phyloP scores from a whole-genome alignment of 1,284 basidiomycete species.

The Amylostereum areolatum region DNA sequence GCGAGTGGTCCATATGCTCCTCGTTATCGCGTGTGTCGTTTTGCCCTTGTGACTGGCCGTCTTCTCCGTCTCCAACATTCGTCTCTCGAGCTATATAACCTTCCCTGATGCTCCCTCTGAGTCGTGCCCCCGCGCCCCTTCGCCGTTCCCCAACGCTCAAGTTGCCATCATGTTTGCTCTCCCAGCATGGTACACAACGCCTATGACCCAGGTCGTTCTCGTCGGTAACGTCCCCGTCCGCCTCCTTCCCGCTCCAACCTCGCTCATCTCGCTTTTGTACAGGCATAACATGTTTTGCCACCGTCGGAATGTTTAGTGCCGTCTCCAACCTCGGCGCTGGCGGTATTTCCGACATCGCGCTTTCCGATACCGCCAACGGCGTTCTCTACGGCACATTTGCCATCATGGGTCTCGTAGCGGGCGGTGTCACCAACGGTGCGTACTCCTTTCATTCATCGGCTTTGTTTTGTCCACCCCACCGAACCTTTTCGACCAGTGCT shows the following conservation, averaged over 20 bases:
- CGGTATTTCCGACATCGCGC: conserved; percentile 34
- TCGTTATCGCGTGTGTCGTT: too few relatives aligned
- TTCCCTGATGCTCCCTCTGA: too few relatives aligned
- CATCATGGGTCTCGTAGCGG: conserved; percentile 40
- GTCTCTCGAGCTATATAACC: too few relatives aligned
- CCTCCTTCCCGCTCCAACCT: background rate
- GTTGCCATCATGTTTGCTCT: too few relatives aligned
- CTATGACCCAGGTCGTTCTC: conserved; percentile 1
- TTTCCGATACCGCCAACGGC: conserved; percentile 36
- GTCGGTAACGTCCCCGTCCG: background rate
- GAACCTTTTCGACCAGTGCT: conserved; percentile 24
- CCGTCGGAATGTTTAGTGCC: conserved; percentile 49
- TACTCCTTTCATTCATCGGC: too few relatives aligned
- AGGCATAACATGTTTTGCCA: conserved; percentile 28
- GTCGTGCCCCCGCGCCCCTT: too few relatives aligned
- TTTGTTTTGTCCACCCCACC: too few relatives aligned
- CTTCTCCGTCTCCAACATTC: too few relatives aligned
- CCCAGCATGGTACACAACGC: background rate
- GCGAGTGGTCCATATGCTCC: too few relatives aligned
- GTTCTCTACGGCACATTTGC: conserved; percentile 41
- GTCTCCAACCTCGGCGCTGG: conserved; percentile 41
- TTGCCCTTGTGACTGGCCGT: too few relatives aligned
- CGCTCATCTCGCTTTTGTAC: conserved; percentile 5
- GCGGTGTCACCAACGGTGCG: conserved; percentile 41
- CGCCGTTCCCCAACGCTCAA: too few relatives aligned